A percentile compares a stretch with the other conserved stretches of the same genome.
These are phyloP conservation scores for Platanthera guangdongensis DNA, from an alignment of 106 monocot genomes.

Conservation along the genomic window DNA sequence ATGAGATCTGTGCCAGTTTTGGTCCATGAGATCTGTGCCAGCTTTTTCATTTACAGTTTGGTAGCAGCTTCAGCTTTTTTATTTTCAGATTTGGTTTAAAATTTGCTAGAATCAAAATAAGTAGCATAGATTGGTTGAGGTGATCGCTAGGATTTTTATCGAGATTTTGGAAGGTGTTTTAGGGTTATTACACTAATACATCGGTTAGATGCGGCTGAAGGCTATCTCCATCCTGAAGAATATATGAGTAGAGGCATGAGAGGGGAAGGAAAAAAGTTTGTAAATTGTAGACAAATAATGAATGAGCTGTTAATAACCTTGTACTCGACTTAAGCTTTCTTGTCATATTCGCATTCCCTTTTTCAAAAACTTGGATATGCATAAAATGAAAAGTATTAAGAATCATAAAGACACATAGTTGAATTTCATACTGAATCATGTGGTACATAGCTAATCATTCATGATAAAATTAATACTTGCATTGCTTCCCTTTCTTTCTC, in stretches of 20 bases:
- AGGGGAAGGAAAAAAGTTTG: background rate
- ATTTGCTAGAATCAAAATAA: no score
- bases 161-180: background rate
- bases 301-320: constrained; percentile 30
- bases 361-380: constrained; percentile 60
- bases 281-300: background rate
- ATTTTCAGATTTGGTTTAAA: no score
- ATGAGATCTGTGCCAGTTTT: no score
- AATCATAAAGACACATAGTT: background rate
- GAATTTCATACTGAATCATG: background rate
- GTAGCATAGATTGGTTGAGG: no score
- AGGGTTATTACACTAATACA: constrained; percentile 55
- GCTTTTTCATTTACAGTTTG: no score
- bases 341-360: constrained; percentile 89
- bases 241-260: background rate
- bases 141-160: no score
- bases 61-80: no score
- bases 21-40: no score
- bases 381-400: background rate
- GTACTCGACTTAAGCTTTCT: constrained; percentile 52
- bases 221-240: constrained; percentile 53
- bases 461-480: constrained; percentile 27
- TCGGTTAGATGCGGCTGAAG: constrained; percentile 39
- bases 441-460: background rate
- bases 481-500: constrained; percentile 59